phyloP scores from a whole-genome alignment of 192 early-diverging fungal species.

The Coemansia sp. region DNA sequence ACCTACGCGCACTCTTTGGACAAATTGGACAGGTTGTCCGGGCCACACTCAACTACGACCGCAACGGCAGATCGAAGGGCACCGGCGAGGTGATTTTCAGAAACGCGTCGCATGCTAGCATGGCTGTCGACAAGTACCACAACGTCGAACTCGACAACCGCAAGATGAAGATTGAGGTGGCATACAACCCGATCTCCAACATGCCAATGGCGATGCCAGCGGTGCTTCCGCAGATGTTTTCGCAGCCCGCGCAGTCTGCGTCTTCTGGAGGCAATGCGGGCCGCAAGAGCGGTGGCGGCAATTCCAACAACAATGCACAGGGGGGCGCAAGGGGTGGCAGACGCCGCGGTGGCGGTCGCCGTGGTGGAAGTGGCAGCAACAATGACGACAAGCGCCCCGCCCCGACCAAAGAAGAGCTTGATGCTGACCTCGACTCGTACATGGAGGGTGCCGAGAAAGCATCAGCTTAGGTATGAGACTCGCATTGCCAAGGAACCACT shows the following conservation, averaged over 20 bases:
- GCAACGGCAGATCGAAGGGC: constrained; percentile 45
- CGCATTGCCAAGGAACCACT: too few relatives aligned
- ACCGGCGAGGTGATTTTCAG: constrained; percentile 43
- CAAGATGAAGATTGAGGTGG: constrained; percentile 36
- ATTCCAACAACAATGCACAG: constrained; percentile 9
- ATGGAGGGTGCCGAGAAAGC: constrained; percentile 42
- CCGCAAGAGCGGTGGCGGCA: constrained; percentile 8
- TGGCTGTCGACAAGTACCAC: constrained; percentile 42
- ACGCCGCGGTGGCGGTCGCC: constrained; percentile 4
- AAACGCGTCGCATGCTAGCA: constrained; percentile 28
- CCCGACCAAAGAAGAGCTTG: constrained; percentile 37
- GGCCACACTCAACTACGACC: constrained; percentile 37
- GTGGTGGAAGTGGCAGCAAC: constrained; percentile 14
- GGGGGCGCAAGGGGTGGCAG: constrained; percentile 2
- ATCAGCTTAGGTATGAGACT: constrained; percentile 2
- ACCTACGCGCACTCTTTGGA: constrained; percentile 40
- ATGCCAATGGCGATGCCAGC: constrained; percentile 35
- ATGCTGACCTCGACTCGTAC: constrained; percentile 51
- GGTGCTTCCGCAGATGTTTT: constrained; percentile 24
- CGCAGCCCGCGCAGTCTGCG: constrained; percentile 13
- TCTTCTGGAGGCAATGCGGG: neutral
- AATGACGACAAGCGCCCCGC: constrained; percentile 9
- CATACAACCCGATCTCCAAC: constrained; percentile 23
- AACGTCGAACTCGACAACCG: constrained; percentile 44
- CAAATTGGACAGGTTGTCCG: constrained; percentile 33